Evolutionary conservation across 148 eudicot genomes (phyloP).

Genomic region (Diospyros lotus): DNA sequence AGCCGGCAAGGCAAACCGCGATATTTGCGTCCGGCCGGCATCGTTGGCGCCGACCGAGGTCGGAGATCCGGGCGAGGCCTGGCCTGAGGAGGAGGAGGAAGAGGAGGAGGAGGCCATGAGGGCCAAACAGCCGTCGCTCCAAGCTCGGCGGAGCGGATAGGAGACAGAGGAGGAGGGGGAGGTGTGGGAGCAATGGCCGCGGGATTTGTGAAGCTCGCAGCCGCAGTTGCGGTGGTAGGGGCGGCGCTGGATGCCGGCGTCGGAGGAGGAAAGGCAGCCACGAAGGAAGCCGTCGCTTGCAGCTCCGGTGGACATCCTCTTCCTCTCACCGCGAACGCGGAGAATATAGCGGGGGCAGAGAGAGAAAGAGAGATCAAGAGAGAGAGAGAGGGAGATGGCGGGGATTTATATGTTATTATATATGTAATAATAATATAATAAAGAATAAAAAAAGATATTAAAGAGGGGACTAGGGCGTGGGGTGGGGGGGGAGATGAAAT

Average conservation of each 20-base stretch:
- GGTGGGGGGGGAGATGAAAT: no score
- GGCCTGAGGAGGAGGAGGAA: not conserved
- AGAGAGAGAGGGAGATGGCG: no score
- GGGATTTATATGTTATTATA: no score
- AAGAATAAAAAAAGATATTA: no score
- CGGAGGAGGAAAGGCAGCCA: constrained; percentile 37
- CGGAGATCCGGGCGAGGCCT: constrained; percentile 14
- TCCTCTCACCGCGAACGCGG: no score
- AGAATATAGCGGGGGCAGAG: no score
- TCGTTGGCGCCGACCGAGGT: constrained; percentile 6
- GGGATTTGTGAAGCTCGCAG: constrained; percentile 41
- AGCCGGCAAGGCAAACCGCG: not conserved
- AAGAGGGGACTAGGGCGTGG: no score
- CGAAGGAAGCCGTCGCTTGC: constrained; percentile 35
- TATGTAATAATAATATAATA: no score
- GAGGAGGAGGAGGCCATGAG: constrained; percentile 16
- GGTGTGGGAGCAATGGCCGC: constrained; percentile 22
- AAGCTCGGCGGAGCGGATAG: constrained; percentile 45
- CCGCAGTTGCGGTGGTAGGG: constrained; percentile 49
- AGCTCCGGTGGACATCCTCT: constrained; percentile 38
- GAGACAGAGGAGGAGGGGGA: constrained; percentile 22
- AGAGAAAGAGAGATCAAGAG: no score
- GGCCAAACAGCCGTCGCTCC: constrained; percentile 43
- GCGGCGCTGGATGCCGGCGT: constrained; percentile 23
- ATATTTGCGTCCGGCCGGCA: not conserved